A percentile compares a stretch with the other conserved stretches of the same genome.
Conservation (phyloP, 169 alveolate genomes). For the Plasmodium malariae region DNA sequence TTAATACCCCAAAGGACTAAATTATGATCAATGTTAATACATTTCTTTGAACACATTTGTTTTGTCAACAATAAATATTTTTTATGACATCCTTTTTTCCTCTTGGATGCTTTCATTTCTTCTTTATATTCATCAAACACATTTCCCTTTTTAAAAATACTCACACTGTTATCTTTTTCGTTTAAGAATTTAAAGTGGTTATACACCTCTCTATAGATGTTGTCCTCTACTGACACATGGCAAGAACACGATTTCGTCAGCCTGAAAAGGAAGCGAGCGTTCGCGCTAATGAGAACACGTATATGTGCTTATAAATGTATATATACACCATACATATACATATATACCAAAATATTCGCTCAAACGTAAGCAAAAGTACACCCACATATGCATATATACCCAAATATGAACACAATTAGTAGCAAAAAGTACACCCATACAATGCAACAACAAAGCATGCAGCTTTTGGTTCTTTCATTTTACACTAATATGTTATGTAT, state of each 20-base stretch:
- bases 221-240: constrained; percentile 7
- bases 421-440: too few species aligned
- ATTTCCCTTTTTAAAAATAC: not conserved
- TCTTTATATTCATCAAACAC: not conserved
- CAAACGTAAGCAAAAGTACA: not conserved
- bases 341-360: not conserved
- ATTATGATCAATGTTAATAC: constrained; percentile 38
- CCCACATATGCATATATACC: not conserved
- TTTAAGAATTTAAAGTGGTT: constrained; percentile 32
- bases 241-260: constrained; percentile 69
- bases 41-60: constrained; percentile 37
- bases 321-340: not conserved
- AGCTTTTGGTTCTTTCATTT: not conserved
- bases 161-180: constrained; percentile 43
- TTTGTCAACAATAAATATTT: constrained; percentile 47
- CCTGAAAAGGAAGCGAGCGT: not conserved
- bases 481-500: constrained; percentile 59
- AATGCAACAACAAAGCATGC: too few species aligned
- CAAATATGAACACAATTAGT: not conserved
- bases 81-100: not conserved
- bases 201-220: constrained; percentile 22
- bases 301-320: not conserved
- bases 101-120: not conserved
- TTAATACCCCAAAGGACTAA: constrained; percentile 55
- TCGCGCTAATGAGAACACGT: not conserved